These are phyloP conservation scores for Quercus engelmannii DNA, from an alignment of 306 rosid species.

Conservation along the genomic window DNA sequence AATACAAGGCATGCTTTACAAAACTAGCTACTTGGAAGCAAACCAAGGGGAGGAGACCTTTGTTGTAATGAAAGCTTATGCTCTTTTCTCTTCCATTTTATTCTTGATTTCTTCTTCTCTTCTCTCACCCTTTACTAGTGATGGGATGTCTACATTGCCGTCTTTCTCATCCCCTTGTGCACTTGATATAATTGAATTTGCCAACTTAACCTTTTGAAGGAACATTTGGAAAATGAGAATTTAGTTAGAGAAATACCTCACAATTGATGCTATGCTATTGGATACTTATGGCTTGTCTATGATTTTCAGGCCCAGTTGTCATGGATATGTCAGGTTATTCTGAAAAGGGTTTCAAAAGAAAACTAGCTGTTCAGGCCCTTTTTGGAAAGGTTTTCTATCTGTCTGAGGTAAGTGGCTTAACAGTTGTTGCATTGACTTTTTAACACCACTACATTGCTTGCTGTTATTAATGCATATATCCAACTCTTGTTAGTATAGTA, in stretches of 20 bases:
- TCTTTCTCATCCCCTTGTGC: conserved; percentile 4
- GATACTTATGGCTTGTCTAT: conserved; percentile 21
- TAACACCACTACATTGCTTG: neutral
- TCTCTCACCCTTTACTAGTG: neutral
- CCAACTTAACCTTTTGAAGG: neutral
- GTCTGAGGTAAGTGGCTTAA: conserved; percentile 66
- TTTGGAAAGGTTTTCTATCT: conserved; percentile 92
- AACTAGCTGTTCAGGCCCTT: conserved; percentile 84
- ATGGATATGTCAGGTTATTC: conserved; percentile 82
- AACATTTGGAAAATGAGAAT: neutral
- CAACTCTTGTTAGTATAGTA: neutral
- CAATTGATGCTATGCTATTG: conserved; percentile 1
- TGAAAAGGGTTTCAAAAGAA: conserved; percentile 96
- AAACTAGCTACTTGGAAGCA: neutral
- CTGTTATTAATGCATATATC: neutral
- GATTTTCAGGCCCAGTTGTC: conserved; percentile 81
- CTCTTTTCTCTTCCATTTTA: neutral
- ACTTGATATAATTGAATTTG: neutral
- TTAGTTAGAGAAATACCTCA: neutral
- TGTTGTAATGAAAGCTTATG: conserved; percentile 9
- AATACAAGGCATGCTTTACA: neutral
- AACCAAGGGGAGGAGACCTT: neutral
- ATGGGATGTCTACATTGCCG: neutral
- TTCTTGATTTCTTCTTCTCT: neutral
- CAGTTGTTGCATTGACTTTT: neutral